A percentile compares a stretch with the other conserved stretches of the same genome.
phyloP scores from a whole-genome alignment of 2,329 filamentous ascomycete genomes.

The Diaporthe citrichinensis region DNA sequence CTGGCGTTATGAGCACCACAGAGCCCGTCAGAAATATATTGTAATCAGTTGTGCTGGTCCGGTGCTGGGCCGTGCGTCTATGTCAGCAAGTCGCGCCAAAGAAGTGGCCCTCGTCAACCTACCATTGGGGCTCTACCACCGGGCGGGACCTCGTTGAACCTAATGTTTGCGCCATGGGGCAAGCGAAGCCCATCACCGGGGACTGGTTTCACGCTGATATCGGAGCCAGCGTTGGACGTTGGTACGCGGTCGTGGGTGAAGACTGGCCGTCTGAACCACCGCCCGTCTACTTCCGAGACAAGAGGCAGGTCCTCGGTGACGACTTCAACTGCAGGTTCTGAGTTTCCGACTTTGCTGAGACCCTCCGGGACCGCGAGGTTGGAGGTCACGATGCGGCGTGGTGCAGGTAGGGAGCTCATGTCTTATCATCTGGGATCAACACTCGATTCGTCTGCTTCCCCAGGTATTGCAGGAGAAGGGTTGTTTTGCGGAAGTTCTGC shows the following conservation, averaged over 20 bases:
- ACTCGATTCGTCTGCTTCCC: background rate
- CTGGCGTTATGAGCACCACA: background rate
- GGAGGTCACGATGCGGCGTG: conserved; percentile 9
- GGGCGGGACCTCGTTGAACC: conserved; percentile 5
- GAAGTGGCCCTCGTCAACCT: background rate
- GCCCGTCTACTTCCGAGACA: background rate
- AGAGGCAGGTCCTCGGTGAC: background rate
- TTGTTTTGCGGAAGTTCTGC: background rate
- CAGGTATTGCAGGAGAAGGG: background rate
- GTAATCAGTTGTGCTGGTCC: conserved; percentile 20
- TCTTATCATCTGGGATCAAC: background rate
- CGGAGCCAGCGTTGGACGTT: conserved; percentile 1
- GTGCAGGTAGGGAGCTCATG: background rate
- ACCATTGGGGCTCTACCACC: background rate
- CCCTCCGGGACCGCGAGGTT: background rate
- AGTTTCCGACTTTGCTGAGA: background rate
- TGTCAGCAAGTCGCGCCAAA: background rate
- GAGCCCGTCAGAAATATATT: background rate
- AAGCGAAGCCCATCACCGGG: background rate
- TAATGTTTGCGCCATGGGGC: background rate
- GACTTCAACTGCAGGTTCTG: background rate
- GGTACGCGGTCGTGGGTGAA: conserved; percentile 1
- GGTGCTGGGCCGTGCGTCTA: background rate
- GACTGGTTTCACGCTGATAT: background rate
- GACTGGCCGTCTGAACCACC: background rate